Evolutionary conservation across 768 basidiomycete genomes (phyloP).

Genomic region (Boletus pseudopeckii): DNA sequence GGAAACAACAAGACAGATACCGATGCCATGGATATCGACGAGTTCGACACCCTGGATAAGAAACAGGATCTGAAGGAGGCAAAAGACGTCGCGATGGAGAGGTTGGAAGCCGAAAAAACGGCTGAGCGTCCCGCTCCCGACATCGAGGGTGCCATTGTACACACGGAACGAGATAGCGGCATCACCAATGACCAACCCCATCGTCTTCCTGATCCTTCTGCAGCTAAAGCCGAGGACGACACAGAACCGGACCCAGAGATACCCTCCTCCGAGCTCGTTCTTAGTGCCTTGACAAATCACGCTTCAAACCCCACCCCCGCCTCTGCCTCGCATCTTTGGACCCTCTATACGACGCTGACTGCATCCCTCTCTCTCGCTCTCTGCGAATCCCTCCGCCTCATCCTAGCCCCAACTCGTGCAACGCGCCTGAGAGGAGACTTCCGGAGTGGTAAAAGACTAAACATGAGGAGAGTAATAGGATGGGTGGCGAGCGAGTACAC

Average conservation of each 20-base stretch:
- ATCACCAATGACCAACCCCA: not conserved
- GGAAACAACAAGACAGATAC: constrained; percentile 36
- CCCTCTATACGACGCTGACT: constrained; percentile 85
- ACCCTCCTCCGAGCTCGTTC: constrained; percentile 19
- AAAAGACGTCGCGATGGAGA: constrained; percentile 23
- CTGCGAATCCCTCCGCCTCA: constrained; percentile 94
- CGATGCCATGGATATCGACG: constrained; percentile 50
- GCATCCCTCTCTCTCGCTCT: constrained; percentile 87
- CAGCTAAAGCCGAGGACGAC: constrained; percentile 30
- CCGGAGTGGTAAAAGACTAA: constrained; percentile 93
- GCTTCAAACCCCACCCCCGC: constrained; percentile 19
- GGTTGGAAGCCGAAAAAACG: constrained; percentile 28
- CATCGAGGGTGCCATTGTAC: constrained; percentile 48
- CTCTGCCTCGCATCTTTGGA: constrained; percentile 77
- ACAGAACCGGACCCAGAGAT: constrained; percentile 16
- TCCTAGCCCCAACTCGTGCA: constrained; percentile 91
- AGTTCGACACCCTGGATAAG: constrained; percentile 14
- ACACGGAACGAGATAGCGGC: constrained; percentile 22
- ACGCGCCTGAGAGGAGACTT: constrained; percentile 96
- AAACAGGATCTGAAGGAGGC: constrained; percentile 27
- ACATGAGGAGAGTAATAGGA: constrained; percentile 98
- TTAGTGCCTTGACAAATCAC: constrained; percentile 18
- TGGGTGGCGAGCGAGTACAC: constrained; percentile 99
- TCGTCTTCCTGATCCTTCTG: constrained; percentile 24
- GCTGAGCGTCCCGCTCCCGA: constrained; percentile 27